Evolutionary conservation across 805 yeast genomes (phyloP).

Genomic region (Sugiyamaella boreocaroliniensis): DNA sequence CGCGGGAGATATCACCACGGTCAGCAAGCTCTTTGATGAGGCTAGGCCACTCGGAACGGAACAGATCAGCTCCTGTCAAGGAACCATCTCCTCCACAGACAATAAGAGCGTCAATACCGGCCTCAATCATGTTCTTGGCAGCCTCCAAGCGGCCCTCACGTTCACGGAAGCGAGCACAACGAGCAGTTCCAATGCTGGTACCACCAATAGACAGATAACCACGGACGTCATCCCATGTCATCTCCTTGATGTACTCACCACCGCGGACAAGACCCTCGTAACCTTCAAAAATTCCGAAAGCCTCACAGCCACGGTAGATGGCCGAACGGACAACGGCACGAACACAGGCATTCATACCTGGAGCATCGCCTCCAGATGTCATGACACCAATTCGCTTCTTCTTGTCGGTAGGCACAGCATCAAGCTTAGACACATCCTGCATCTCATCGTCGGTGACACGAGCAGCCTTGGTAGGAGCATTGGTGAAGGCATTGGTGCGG

Average conservation of each 20-base stretch:
- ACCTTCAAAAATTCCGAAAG: conserved; percentile 88
- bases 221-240: conserved; percentile 92
- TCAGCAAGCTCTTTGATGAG: conserved; percentile 64
- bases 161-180: conserved; percentile 80
- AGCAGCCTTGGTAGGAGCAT: conserved; percentile 2
- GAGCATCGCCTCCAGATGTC: conserved; percentile 99
- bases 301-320: conserved; percentile 79
- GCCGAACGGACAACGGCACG: conserved; percentile 94
- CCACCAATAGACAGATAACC: conserved; percentile 93
- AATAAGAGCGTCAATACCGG: conserved; percentile 89
- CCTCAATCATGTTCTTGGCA: conserved; percentile 73
- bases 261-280: conserved; percentile 90
- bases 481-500: conserved; percentile 26
- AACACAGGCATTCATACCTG: conserved; percentile 96
- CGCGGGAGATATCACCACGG: conserved; percentile 49
- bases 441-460: not conserved
- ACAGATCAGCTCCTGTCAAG: conserved; percentile 92
- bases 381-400: conserved; percentile 77
- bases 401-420: conserved; percentile 14
- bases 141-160: conserved; percentile 77
- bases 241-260: conserved; percentile 66
- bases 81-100: conserved; percentile 99
- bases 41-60: conserved; percentile 92
- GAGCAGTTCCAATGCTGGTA: conserved; percentile 92
- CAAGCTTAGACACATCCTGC: not conserved